Conservation (phyloP, 2,329 filamentous ascomycete genomes). For the Leptographium wingfieldii region DNA sequence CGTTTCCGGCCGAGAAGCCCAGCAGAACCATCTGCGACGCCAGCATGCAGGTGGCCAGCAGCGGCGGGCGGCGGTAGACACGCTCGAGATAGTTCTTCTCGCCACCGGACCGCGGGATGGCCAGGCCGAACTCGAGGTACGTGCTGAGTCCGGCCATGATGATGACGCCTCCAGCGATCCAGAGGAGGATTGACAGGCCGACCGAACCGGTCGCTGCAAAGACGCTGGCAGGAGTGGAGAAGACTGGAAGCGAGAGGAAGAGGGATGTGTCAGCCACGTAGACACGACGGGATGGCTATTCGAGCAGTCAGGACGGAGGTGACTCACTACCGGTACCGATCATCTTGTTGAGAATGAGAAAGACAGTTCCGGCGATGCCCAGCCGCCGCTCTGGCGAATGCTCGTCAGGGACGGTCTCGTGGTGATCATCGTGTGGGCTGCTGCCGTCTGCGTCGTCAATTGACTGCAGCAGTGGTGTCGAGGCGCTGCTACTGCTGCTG, state of each 20-base stretch:
- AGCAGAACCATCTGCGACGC: conserved; percentile 35
- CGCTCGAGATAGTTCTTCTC: conserved; percentile 41
- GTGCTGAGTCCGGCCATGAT: conserved; percentile 30
- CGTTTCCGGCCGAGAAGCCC: conserved; percentile 38
- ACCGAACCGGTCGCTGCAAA: conserved; percentile 40
- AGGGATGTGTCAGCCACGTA: background rate
- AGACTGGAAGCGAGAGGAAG: conserved; percentile 20
- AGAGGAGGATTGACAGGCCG: conserved; percentile 38
- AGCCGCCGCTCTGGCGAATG: conserved; percentile 16
- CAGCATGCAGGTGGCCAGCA: conserved; percentile 38
- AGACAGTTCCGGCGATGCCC: conserved; percentile 22
- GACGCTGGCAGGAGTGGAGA: conserved; percentile 43
- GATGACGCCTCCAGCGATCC: conserved; percentile 36
- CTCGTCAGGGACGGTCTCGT: background rate
- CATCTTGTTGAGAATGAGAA: conserved; percentile 25
- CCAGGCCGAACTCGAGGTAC: conserved; percentile 30
- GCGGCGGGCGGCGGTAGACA: conserved; percentile 34
- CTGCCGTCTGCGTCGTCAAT: background rate
- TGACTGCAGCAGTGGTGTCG: background rate
- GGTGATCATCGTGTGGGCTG: background rate
- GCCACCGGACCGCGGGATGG: conserved; percentile 32
- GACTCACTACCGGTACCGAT: conserved; percentile 22
- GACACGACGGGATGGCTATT: background rate
- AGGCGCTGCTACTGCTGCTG: background rate
- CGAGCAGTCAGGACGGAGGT: background rate